Percentiles rank a stretch among this genome's conserved stretches.
Evolutionary conservation across 2,329 filamentous ascomycete genomes (phyloP).

Genomic region (Claviceps arundinis): DNA sequence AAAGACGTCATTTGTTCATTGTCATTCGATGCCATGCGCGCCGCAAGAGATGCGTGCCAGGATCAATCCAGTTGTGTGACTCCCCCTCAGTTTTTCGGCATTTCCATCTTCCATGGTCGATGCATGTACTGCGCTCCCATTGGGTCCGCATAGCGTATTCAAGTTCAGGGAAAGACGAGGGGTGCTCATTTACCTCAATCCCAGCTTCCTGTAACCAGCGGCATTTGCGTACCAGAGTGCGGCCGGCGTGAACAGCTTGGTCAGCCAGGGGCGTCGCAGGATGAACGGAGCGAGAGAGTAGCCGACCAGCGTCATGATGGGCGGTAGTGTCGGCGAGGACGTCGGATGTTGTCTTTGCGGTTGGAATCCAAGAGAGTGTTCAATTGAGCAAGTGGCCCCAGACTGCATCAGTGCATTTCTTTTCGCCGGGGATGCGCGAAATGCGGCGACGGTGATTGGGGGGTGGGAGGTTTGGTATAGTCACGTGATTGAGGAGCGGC

Average conservation of each 20-base stretch:
- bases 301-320: conserved; percentile 42
- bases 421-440: conserved; percentile 19
- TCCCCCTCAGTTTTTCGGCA: background rate
- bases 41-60: background rate
- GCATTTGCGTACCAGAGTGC: conserved; percentile 82
- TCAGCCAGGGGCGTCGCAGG: conserved; percentile 74
- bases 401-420: conserved; percentile 1
- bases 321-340: conserved; percentile 14
- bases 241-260: conserved; percentile 61
- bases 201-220: conserved; percentile 84
- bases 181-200: conserved; percentile 53
- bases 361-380: conserved; percentile 7
- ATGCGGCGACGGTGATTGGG: conserved; percentile 19
- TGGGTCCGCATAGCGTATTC: no score
- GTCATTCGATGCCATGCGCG: background rate
- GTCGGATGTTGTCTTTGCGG: background rate
- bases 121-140: no score
- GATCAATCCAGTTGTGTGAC: no score
- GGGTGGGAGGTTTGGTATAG: conserved; percentile 13
- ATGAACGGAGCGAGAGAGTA: conserved; percentile 63
- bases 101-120: background rate
- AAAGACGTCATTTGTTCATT: no score
- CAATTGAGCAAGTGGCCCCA: conserved; percentile 7
- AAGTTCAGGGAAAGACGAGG: background rate
- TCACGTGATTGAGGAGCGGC: conserved; percentile 17